Evolutionary conservation across 352 stramenopile genomes (phyloP).

Genomic region (Globisporangium canariense): DNA sequence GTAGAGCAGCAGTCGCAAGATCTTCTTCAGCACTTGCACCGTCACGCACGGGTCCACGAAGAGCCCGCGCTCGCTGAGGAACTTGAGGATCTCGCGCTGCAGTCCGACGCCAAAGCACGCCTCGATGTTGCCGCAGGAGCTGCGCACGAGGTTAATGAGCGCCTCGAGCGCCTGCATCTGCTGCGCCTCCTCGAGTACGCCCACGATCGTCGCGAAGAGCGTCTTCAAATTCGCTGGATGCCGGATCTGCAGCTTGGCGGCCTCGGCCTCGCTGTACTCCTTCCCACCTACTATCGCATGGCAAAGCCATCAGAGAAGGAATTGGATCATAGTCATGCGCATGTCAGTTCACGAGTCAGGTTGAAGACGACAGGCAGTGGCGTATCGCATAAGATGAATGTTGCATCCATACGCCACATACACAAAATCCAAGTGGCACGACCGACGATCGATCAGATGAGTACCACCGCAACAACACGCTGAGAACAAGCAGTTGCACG

Average conservation of each 20-base stretch:
- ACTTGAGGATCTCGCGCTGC: conserved; percentile 68
- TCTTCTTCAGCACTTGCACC: conserved; percentile 68
- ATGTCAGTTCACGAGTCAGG: neutral
- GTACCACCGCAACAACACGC: conserved; percentile 4
- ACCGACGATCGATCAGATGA: neutral
- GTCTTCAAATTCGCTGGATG: conserved; percentile 55
- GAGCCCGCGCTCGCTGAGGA: conserved; percentile 64
- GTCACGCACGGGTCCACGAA: conserved; percentile 59
- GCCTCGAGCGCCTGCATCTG: conserved; percentile 67
- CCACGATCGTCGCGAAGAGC: conserved; percentile 66
- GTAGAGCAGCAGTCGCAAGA: conserved; percentile 74
- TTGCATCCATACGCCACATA: neutral
- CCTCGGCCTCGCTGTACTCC: conserved; percentile 59
- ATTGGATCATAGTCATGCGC: neutral
- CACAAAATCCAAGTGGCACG: neutral
- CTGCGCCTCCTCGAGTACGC: conserved; percentile 58
- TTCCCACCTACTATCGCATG: conserved; percentile 34
- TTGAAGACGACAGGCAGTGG: neutral
- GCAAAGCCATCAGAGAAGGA: neutral
- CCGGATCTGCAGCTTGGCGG: conserved; percentile 58
- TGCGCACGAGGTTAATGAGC: conserved; percentile 74
- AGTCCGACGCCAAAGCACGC: conserved; percentile 65
- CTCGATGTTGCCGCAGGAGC: conserved; percentile 74
- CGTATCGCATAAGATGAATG: conserved; percentile 8
- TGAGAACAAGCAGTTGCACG: conserved; percentile 6